Percentiles rank a stretch among this genome's conserved stretches.
Conservation (phyloP, 2,329 filamentous ascomycete species). For the Thielaviopsis populi region DNA sequence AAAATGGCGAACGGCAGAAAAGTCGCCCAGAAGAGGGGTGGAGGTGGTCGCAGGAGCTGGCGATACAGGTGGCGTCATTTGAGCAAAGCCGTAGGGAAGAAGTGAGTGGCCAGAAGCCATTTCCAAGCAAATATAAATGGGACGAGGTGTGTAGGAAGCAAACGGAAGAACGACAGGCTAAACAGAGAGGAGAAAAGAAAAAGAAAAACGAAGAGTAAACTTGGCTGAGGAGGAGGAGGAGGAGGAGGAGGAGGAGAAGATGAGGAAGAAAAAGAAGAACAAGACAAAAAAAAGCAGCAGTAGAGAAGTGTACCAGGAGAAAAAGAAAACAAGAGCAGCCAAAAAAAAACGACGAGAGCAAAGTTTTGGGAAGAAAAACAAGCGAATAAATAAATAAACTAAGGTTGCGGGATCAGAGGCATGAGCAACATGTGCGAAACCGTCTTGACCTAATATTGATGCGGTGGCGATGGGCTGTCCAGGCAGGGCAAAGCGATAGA, state of each 20-base stretch:
- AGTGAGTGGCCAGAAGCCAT: neutral
- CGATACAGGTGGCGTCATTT: constrained; percentile 16
- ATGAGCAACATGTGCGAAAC: neutral
- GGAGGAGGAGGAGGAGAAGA: neutral
- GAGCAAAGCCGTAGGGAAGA: constrained; percentile 12
- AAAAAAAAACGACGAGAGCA: neutral
- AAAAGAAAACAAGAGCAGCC: neutral
- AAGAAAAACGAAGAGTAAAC: neutral
- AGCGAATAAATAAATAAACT: neutral
- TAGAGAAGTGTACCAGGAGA: neutral
- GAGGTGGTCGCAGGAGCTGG: constrained; percentile 11
- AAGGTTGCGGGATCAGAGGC: neutral
- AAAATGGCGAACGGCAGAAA: constrained; percentile 4
- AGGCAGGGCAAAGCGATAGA: neutral
- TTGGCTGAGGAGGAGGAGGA: neutral
- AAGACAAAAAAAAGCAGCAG: neutral
- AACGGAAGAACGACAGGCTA: neutral
- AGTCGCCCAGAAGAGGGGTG: constrained; percentile 11
- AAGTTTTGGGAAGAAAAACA: neutral
- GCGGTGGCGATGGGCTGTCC: neutral
- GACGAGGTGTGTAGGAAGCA: neutral
- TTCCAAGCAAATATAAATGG: neutral
- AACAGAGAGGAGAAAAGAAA: neutral
- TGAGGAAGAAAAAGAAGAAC: neutral
- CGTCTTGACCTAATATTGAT: neutral